Conservation (phyloP, 1,284 basidiomycete genomes). For the Ustilago tritici region DNA sequence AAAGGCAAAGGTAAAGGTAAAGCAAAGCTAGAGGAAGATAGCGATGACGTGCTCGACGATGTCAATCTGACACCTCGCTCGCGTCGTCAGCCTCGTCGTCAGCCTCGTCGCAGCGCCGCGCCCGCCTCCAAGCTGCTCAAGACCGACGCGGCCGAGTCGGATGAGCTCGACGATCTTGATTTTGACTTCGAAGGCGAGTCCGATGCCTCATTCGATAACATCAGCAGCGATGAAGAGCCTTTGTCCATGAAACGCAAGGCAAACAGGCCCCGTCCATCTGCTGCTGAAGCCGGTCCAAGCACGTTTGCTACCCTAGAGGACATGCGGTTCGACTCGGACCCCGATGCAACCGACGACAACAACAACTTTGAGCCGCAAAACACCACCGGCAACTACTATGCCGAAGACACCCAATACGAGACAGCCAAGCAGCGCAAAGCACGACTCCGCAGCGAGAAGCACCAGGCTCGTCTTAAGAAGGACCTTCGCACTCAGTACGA, state of each 20-base stretch:
- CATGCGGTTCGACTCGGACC: conserved; percentile 25
- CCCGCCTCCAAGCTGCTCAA: conserved; percentile 19
- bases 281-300: conserved; percentile 31
- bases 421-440: conserved; percentile 58
- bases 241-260: conserved; percentile 16
- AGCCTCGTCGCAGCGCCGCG: conserved; percentile 38
- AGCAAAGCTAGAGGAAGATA: conserved; percentile 26
- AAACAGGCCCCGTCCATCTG: background rate
- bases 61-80: conserved; percentile 27
- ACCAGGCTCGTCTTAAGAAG: conserved; percentile 41
- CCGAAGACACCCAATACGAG: conserved; percentile 53
- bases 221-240: conserved; percentile 44
- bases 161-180: conserved; percentile 18
- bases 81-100: conserved; percentile 36
- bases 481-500: conserved; percentile 40
- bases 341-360: conserved; percentile 30
- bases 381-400: conserved; percentile 37
- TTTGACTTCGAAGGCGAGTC: conserved; percentile 11
- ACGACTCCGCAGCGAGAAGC: conserved; percentile 46
- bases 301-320: conserved; percentile 27
- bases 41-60: conserved; percentile 35
- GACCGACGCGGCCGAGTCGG: conserved; percentile 9
- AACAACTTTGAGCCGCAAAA: conserved; percentile 22
- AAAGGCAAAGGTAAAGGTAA: conserved; percentile 41
- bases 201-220: conserved; percentile 12